A percentile compares a stretch with the other conserved stretches of the same genome.
Conservation (phyloP, 2,329 filamentous ascomycete species). For the Thielaviopsis ethacetica region DNA sequence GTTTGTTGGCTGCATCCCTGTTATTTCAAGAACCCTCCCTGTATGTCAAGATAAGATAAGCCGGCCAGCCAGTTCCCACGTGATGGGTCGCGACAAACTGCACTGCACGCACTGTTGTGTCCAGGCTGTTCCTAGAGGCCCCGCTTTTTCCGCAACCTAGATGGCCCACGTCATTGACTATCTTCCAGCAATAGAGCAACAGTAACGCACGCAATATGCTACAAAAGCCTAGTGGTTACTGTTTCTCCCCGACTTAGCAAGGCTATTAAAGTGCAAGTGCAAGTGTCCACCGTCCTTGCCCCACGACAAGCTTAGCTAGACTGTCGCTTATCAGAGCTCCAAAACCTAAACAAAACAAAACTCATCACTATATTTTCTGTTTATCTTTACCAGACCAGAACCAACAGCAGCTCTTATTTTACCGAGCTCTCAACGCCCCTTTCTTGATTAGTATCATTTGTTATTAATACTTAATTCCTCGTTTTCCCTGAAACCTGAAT, state of each 20-base stretch:
- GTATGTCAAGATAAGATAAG: conserved; percentile 3
- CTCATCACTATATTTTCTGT: background rate
- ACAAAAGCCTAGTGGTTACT: background rate
- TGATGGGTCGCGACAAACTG: background rate
- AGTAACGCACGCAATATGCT: background rate
- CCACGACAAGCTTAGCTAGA: background rate
- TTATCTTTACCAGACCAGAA: background rate
- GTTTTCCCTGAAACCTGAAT: background rate
- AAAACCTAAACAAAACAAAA: background rate
- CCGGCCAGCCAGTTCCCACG: background rate
- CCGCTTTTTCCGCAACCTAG: background rate
- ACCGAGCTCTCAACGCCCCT: background rate
- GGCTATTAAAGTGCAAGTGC: background rate
- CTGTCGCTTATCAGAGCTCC: background rate
- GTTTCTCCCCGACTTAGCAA: background rate
- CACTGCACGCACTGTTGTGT: background rate
- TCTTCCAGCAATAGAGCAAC: background rate
- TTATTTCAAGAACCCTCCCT: background rate
- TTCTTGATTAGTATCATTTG: background rate
- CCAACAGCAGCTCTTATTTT: background rate
- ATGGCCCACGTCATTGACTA: conserved; percentile 3
- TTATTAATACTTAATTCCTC: background rate
- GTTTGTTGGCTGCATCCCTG: background rate
- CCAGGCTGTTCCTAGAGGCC: background rate
- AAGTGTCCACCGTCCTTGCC: background rate